phyloP scores from a whole-genome alignment of 306 rosid genomes.

The Glycine tomentella region DNA sequence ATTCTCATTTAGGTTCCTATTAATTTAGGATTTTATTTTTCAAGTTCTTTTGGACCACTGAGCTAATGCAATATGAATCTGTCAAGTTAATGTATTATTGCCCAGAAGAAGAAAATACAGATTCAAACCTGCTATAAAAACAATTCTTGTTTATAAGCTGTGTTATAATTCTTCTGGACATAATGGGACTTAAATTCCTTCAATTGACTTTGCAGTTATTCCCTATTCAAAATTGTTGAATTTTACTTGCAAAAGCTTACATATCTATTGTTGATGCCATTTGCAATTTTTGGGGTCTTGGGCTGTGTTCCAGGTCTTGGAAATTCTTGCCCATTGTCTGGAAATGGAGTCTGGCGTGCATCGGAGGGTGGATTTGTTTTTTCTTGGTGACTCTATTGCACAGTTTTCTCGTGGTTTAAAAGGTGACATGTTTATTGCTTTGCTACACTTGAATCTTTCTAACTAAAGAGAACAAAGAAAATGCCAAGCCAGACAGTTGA shows the following conservation, averaged over 20 bases:
- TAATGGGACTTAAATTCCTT: constrained; percentile 15
- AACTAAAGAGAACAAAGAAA: constrained; percentile 21
- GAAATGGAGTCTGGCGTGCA: constrained; percentile 78
- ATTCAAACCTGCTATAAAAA: too few species aligned
- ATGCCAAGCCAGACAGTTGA: constrained; percentile 24
- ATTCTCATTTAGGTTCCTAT: not conserved
- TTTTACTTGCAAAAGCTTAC: not conserved
- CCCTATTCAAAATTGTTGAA: constrained; percentile 15
- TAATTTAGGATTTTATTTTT: too few species aligned
- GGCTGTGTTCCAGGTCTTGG: constrained; percentile 69
- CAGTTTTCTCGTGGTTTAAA: constrained; percentile 80
- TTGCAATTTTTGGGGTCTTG: constrained; percentile 16
- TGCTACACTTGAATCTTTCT: constrained; percentile 27
- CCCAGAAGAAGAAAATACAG: too few species aligned
- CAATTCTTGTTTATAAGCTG: not conserved
- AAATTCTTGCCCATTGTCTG: constrained; percentile 66
- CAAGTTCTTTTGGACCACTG: too few species aligned
- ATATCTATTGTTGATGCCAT: constrained; percentile 24
- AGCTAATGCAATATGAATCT: too few species aligned
- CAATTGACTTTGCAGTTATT: constrained; percentile 1
- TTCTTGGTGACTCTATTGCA: constrained; percentile 88
- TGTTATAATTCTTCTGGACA: constrained; percentile 19
- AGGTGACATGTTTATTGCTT: constrained; percentile 57
- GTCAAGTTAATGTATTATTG: too few species aligned
- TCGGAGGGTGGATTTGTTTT: constrained; percentile 84